phyloP scores from a whole-genome alignment of 2,329 filamentous ascomycete species.

The Fusarium buharicum region DNA sequence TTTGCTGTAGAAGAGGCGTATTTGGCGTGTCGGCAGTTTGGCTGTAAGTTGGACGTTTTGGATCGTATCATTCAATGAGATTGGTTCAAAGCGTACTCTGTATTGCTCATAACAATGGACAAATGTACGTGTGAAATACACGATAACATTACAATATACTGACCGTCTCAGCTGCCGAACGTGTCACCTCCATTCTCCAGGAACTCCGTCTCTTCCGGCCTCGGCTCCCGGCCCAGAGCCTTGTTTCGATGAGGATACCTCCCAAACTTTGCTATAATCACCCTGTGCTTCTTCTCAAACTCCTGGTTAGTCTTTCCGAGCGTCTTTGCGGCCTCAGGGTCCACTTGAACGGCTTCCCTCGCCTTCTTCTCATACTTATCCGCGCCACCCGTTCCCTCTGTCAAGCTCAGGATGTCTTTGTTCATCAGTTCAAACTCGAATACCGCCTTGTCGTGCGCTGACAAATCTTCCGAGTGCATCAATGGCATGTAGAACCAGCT shows the following conservation, averaged over 20 bases:
- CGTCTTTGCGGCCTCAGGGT: constrained; percentile 42
- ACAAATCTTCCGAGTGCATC: constrained; percentile 65
- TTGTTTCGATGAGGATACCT: constrained; percentile 69
- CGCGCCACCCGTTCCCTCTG: constrained; percentile 35
- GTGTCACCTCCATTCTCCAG: constrained; percentile 58
- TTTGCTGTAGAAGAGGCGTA: not conserved
- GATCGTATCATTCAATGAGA: too few species aligned
- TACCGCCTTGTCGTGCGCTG: constrained; percentile 55
- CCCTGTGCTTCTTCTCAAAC: constrained; percentile 59
- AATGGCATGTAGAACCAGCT: constrained; percentile 70
- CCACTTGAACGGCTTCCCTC: constrained; percentile 40
- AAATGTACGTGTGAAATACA: too few species aligned
- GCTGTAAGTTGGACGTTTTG: too few species aligned
- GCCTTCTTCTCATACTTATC: constrained; percentile 46
- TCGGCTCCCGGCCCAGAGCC: constrained; percentile 59
- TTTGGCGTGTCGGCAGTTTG: too few species aligned
- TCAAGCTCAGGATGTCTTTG: constrained; percentile 49
- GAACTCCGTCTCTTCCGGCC: constrained; percentile 61
- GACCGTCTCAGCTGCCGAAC: constrained; percentile 43
- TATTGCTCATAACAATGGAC: too few species aligned
- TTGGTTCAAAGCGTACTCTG: too few species aligned
- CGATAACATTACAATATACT: not conserved
- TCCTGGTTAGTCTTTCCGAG: constrained; percentile 41
- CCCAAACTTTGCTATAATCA: constrained; percentile 64
- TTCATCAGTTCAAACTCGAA: constrained; percentile 48